Conservation (phyloP, 2,329 filamentous ascomycete genomes). For the Pestalotiopsis sp. region DNA sequence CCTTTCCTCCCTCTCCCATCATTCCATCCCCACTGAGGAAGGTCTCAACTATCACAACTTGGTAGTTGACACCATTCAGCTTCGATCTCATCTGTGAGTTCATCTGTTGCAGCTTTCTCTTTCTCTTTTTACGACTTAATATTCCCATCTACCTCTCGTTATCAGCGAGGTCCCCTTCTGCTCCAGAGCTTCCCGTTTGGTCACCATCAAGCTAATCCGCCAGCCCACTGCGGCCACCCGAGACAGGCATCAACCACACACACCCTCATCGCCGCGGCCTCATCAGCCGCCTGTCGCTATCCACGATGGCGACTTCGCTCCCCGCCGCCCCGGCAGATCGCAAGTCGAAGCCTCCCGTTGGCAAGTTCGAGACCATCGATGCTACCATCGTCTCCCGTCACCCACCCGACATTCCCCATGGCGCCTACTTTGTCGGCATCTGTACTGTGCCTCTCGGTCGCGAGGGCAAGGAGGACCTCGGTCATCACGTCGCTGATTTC, state of each 20-base stretch:
- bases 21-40: too few relatives aligned
- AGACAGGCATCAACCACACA: neutral
- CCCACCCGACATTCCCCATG: constrained; percentile 8
- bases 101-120: too few relatives aligned
- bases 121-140: neutral
- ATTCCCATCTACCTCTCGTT: neutral
- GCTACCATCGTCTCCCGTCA: constrained; percentile 9
- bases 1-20: too few relatives aligned
- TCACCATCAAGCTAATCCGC: neutral
- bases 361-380: neutral
- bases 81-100: too few relatives aligned
- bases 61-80: too few relatives aligned
- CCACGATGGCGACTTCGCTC: neutral
- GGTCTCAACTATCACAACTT: too few relatives aligned
- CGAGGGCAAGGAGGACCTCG: constrained; percentile 26
- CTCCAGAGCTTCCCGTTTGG: neutral
- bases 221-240: neutral
- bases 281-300: neutral
- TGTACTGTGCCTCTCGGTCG: constrained; percentile 27
- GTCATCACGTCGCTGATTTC: constrained; percentile 32
- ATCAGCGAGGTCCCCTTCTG: neutral
- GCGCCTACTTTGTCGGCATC: constrained; percentile 23
- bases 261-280: neutral
- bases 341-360: neutral
- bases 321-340: neutral